Conservation (phyloP, 2,329 filamentous ascomycete species). For the Pseudogymnoascus sp. region DNA sequence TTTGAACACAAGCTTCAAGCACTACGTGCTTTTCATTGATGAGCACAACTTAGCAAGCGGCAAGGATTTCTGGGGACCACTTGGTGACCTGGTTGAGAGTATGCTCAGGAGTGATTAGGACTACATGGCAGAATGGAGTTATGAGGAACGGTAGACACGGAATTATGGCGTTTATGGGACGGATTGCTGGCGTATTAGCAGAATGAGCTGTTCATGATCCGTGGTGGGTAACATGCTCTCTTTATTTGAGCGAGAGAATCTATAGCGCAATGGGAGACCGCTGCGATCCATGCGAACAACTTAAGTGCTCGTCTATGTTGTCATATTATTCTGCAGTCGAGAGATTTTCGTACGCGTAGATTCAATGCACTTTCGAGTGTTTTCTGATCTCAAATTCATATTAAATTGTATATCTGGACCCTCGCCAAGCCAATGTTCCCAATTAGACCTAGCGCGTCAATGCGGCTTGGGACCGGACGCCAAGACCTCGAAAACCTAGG, state of each 20-base stretch:
- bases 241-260: not conserved
- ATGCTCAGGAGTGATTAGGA: slow-evolving; percentile 78
- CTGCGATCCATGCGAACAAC: not conserved
- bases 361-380: not conserved
- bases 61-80: slow-evolving; percentile 93
- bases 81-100: slow-evolving; percentile 93
- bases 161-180: slow-evolving; percentile 20
- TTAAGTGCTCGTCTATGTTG: not conserved
- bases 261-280: not conserved
- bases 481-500: slow-evolving; percentile 14
- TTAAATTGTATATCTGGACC: not conserved
- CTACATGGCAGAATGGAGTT: slow-evolving; percentile 14
- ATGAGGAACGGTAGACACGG: slow-evolving; percentile 15
- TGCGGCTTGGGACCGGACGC: slow-evolving; percentile 7
- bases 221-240: not conserved
- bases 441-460: not conserved
- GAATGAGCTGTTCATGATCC: not conserved
- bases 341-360: no score
- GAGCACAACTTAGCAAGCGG: slow-evolving; percentile 89
- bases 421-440: not conserved
- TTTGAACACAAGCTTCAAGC: slow-evolving; percentile 98
- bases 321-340: not conserved
- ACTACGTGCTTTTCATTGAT: slow-evolving; percentile 97
- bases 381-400: not conserved
- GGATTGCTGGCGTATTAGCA: slow-evolving; percentile 2